Conservation (phyloP, 495 filamentous ascomycete genomes). For the Astrothelium subdiscretum region DNA sequence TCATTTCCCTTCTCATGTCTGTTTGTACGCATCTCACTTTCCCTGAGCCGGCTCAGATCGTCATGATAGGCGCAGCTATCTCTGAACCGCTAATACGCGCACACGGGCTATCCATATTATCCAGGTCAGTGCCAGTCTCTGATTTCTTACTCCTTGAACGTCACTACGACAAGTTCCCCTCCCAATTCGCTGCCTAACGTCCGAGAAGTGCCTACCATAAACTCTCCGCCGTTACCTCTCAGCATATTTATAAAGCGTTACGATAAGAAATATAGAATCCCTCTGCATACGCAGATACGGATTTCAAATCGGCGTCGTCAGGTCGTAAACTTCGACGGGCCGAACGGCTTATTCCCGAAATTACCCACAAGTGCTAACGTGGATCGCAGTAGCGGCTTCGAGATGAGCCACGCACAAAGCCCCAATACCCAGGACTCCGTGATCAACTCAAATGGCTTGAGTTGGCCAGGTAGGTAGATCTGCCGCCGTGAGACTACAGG, state of each 20-base stretch:
- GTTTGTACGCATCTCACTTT: no score
- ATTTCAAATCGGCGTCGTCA: not conserved
- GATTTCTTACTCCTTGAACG: not conserved
- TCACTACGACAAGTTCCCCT: not conserved
- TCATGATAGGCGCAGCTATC: no score
- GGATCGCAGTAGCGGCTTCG: not conserved
- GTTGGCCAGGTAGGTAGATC: conserved; percentile 47
- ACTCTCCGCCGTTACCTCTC: not conserved
- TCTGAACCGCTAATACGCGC: not conserved
- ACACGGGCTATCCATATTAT: not conserved
- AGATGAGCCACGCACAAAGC: conserved; percentile 39
- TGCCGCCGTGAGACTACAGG: not conserved
- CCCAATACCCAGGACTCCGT: conserved; percentile 51
- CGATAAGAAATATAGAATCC: not conserved
- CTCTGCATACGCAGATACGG: not conserved
- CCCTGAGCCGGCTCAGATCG: no score
- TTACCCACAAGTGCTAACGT: not conserved
- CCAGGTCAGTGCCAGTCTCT: not conserved
- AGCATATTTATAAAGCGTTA: not conserved
- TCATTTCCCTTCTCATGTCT: no score
- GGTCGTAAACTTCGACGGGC: not conserved
- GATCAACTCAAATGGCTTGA: conserved; percentile 60
- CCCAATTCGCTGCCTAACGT: not conserved
- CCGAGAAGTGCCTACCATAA: not conserved
- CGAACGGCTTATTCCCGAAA: not conserved